Conservation (phyloP, 192 early-diverging fungal species). For the Entomortierella lignicola region DNA sequence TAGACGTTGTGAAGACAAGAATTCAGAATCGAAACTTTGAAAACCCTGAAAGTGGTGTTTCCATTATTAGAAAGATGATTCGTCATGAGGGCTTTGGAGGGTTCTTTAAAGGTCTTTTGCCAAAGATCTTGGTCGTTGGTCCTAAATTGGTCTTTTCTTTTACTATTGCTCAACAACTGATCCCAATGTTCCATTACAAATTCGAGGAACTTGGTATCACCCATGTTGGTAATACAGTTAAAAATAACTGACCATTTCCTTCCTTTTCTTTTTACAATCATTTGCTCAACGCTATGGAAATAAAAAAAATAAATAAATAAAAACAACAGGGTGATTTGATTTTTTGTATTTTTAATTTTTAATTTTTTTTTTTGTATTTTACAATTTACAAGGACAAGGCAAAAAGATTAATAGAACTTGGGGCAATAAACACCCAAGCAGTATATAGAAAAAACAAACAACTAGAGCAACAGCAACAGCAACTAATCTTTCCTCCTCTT, state of each 20-base stretch:
- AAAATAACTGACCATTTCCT: not conserved
- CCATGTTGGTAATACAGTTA: constrained; percentile 21
- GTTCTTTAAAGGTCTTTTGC: constrained; percentile 95
- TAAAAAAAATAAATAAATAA: too few relatives aligned
- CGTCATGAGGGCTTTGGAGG: constrained; percentile 89
- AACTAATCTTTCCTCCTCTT: constrained; percentile 47
- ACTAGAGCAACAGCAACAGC: not conserved
- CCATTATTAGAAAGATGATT: constrained; percentile 89
- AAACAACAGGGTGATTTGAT: too few relatives aligned
- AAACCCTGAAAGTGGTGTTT: constrained; percentile 86
- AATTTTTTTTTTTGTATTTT: not conserved
- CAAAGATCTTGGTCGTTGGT: constrained; percentile 86
- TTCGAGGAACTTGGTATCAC: constrained; percentile 46
- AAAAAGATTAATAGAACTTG: too few relatives aligned
- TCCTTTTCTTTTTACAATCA: not conserved
- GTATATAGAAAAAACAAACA: not conserved
- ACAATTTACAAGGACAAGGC: not conserved
- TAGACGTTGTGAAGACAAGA: constrained; percentile 98
- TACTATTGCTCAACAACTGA: constrained; percentile 93
- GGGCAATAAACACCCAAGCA: too few relatives aligned
- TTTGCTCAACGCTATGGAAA: too few relatives aligned
- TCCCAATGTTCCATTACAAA: constrained; percentile 74
- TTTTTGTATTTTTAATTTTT: too few relatives aligned
- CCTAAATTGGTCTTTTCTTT: constrained; percentile 98
- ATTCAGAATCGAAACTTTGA: constrained; percentile 94